Conservation (phyloP, 169 alveolate species). For the Plasmodium ovale region DNA sequence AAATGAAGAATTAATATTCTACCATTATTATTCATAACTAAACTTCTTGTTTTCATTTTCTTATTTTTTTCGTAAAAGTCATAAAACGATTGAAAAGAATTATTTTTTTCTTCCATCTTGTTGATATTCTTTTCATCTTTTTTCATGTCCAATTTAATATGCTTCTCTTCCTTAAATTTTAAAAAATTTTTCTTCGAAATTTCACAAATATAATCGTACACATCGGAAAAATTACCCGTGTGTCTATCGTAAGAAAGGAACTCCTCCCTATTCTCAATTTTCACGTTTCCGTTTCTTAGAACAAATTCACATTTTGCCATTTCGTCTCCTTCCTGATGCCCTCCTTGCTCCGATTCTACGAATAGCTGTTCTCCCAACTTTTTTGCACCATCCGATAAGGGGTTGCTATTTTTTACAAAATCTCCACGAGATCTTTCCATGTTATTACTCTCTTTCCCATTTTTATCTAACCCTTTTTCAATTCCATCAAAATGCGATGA, state of each 20-base stretch:
- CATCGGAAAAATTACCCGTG: neutral
- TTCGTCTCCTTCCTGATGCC: neutral
- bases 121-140: slow-evolving; percentile 10
- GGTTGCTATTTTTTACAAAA: too few species aligned
- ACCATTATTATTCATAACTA: slow-evolving; percentile 54
- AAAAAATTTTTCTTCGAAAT: slow-evolving; percentile 49
- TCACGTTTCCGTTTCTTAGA: slow-evolving; percentile 49
- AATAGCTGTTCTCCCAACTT: too few species aligned
- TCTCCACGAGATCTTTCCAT: too few species aligned
- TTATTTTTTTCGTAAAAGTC: slow-evolving; percentile 74
- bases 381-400: too few species aligned
- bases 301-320: slow-evolving; percentile 22
- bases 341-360: too few species aligned
- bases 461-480: neutral
- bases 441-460: neutral
- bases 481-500: neutral
- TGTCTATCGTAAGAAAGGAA: too few species aligned
- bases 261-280: slow-evolving; percentile 40
- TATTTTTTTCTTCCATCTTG: slow-evolving; percentile 3
- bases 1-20: slow-evolving; percentile 64
- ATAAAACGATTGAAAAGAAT: slow-evolving; percentile 43
- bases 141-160: slow-evolving; percentile 8
- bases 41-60: slow-evolving; percentile 12
- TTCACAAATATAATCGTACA: slow-evolving; percentile 55
- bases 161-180: slow-evolving; percentile 35